phyloP scores from a whole-genome alignment of 208 protist genomes.

The Spongospora subterranea region DNA sequence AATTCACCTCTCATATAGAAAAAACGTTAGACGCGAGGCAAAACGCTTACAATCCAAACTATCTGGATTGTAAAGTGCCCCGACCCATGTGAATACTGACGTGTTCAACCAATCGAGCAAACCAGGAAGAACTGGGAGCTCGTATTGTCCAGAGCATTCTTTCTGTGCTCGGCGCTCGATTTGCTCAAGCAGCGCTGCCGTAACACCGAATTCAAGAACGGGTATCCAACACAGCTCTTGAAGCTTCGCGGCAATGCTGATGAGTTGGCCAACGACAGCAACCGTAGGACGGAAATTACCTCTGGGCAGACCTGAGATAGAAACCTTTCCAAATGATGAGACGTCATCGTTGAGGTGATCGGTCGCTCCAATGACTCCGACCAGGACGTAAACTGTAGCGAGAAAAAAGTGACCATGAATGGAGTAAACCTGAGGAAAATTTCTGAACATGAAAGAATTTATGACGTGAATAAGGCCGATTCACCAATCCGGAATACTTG shows the following conservation, averaged over 20 bases:
- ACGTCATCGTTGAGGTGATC: neutral
- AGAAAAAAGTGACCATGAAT: constrained; percentile 3
- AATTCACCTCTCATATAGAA: constrained; percentile 37
- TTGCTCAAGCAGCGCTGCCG: constrained; percentile 1
- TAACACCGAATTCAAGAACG: neutral
- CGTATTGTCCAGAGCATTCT: neutral
- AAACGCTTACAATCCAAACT: neutral
- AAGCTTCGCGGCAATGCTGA: neutral
- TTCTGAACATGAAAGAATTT: neutral
- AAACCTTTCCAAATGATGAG: neutral
- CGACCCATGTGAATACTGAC: constrained; percentile 18
- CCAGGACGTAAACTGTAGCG: neutral
- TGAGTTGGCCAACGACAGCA: neutral
- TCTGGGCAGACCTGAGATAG: constrained; percentile 19
- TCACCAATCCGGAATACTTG: neutral
- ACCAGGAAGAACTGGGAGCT: neutral
- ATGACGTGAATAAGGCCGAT: neutral
- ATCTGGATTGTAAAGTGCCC: neutral
- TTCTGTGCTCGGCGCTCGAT: neutral
- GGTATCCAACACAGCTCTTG: neutral
- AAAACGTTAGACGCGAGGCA: neutral
- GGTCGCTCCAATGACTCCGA: neutral
- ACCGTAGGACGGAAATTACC: neutral
- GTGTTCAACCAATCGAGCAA: constrained; percentile 19
- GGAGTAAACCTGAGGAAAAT: neutral